Evolutionary conservation across 208 protist species (phyloP).

Genomic region (Leishmania braziliensis): DNA sequence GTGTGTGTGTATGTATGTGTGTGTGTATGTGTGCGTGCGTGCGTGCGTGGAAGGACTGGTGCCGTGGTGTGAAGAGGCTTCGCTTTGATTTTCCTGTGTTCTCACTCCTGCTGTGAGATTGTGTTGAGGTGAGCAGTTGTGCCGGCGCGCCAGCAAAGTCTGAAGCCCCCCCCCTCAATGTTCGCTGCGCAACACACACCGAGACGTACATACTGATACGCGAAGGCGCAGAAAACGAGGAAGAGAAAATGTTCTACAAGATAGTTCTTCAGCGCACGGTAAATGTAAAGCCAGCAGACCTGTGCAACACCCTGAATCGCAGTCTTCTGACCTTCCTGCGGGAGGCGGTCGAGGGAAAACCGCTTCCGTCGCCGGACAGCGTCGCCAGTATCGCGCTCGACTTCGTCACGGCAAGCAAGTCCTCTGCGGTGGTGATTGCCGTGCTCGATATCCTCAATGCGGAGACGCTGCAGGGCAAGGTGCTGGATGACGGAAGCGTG

Average conservation of each 20-base stretch:
- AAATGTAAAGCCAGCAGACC: conserved; percentile 59
- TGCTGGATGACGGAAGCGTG: conserved; percentile 81
- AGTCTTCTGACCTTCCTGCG: conserved; percentile 70
- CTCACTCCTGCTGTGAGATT: neutral
- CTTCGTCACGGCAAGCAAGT: conserved; percentile 48
- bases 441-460: conserved; percentile 83
- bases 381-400: conserved; percentile 32
- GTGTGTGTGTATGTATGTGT: no score
- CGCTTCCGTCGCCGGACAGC: conserved; percentile 59
- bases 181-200: neutral
- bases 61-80: neutral
- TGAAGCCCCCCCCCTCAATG: neutral
- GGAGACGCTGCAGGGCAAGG: conserved; percentile 67
- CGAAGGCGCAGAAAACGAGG: neutral
- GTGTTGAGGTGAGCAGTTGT: neutral
- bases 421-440: conserved; percentile 75
- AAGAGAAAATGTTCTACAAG: conserved; percentile 80
- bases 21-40: no score
- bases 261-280: conserved; percentile 74
- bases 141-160: neutral
- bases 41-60: neutral
- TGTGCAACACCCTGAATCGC: conserved; percentile 69
- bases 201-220: neutral
- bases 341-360: conserved; percentile 73
- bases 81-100: neutral